A percentile compares a stretch with the other conserved stretches of the same genome.
Conservation (phyloP, 2,329 filamentous ascomycete species). For the Epichloe coenophiala region DNA sequence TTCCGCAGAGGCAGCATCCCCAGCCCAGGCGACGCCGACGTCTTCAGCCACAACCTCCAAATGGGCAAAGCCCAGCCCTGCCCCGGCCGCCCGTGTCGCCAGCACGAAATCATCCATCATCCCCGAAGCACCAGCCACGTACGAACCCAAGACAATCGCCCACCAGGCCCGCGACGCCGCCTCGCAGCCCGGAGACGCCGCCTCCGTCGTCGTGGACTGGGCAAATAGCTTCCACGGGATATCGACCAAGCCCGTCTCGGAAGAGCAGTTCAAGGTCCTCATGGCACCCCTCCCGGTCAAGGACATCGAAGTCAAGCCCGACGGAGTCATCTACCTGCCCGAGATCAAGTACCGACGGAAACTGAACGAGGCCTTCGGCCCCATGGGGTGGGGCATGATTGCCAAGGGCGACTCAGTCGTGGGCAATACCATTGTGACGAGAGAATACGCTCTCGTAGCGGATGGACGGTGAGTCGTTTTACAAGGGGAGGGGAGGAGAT, state of each 20-base stretch:
- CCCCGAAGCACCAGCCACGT: conserved; percentile 2
- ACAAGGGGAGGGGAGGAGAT: no score
- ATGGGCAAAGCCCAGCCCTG: conserved; percentile 1
- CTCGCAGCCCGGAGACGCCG: not conserved
- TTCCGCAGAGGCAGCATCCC: conserved; percentile 10
- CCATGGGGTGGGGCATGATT: conserved; percentile 89
- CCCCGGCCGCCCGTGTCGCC: not conserved
- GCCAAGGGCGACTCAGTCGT: conserved; percentile 77
- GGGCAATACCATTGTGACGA: conserved; percentile 65
- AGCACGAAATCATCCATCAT: not conserved
- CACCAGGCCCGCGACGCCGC: conserved; percentile 5
- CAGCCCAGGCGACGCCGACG: not conserved
- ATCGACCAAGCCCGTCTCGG: conserved; percentile 53
- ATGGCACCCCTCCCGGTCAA: conserved; percentile 51
- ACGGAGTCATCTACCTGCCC: conserved; percentile 89
- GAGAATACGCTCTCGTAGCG: conserved; percentile 85
- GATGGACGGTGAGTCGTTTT: conserved; percentile 57
- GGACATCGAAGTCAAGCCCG: conserved; percentile 94
- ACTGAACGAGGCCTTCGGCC: conserved; percentile 81
- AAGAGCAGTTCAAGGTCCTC: conserved; percentile 55
- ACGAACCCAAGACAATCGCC: conserved; percentile 9
- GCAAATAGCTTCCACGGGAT: conserved; percentile 72
- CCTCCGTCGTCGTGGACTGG: conserved; percentile 54
- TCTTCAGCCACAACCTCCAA: not conserved
- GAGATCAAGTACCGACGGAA: conserved; percentile 97